Conservation (phyloP, 805 yeast species). For the Spathaspora boniae region DNA sequence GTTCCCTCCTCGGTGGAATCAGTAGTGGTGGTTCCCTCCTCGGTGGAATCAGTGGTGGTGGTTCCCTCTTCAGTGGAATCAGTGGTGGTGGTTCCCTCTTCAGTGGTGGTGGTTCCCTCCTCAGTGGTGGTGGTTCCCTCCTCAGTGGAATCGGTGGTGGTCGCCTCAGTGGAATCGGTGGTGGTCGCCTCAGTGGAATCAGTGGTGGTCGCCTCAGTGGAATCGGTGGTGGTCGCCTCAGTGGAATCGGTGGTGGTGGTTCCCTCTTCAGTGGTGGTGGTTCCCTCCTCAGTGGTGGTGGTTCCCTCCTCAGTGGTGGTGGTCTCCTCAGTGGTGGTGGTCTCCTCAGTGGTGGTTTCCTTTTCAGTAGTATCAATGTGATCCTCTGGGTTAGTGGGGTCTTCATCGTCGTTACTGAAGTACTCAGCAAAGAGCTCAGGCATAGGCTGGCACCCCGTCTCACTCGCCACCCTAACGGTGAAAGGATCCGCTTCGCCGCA, state of each 20-base stretch:
- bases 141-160: not conserved
- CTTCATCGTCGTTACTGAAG: too few species aligned
- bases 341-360: conserved; percentile 1
- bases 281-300: not conserved
- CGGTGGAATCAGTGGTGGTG: not conserved
- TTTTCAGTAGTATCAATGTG: not conserved
- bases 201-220: not conserved
- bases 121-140: not conserved
- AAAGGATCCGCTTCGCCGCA: too few species aligned
- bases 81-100: not conserved
- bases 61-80: not conserved
- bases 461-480: too few species aligned
- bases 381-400: not conserved
- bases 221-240: not conserved
- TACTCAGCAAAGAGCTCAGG: too few species aligned
- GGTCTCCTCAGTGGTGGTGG: conserved; percentile 3
- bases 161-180: conserved; percentile 1
- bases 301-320: not conserved
- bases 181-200: conserved; percentile 2
- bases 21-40: conserved; percentile 1
- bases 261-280: too few species aligned
- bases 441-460: too few species aligned
- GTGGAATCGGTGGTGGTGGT: not conserved
- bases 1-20: not conserved
- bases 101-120: not conserved